A percentile compares a stretch with the other conserved stretches of the same genome.
These are phyloP conservation scores for Cicer pinnatifidum DNA, from an alignment of 306 rosid genomes.

Conservation along the genomic window DNA sequence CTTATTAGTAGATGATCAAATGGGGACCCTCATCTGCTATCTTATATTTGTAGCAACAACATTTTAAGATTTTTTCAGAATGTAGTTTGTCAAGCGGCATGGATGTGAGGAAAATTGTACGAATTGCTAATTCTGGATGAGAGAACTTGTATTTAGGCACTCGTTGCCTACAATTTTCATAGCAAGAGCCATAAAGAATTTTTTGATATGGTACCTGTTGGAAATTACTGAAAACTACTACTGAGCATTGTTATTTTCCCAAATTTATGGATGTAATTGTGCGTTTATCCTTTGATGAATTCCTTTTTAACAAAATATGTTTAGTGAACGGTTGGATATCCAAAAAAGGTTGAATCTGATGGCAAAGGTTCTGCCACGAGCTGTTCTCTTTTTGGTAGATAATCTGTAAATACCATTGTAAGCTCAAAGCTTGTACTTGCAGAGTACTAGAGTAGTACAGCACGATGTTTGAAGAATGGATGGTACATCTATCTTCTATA, in stretches of 20 bases:
- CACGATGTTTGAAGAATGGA: no score
- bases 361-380: neutral
- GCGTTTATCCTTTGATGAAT: neutral
- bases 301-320: neutral
- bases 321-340: neutral
- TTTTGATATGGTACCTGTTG: neutral
- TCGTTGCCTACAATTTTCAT: constrained; percentile 10
- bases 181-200: neutral
- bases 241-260: neutral
- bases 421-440: neutral
- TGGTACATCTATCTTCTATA: no score
- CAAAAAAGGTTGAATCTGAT: neutral
- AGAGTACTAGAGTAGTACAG: neutral
- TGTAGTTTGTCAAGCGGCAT: constrained; percentile 32
- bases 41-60: constrained; percentile 20
- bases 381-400: neutral
- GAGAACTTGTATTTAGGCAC: constrained; percentile 26
- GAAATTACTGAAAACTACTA: neutral
- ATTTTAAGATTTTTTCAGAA: constrained; percentile 16
- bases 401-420: neutral
- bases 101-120: neutral
- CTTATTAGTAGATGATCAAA: constrained; percentile 6
- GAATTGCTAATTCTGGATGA: neutral
- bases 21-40: constrained; percentile 24
- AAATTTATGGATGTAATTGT: neutral